Percentiles rank a stretch among this genome's conserved stretches.
Evolutionary conservation across 495 filamentous ascomycete genomes (phyloP).

Genomic region (Neurospora sp.): DNA sequence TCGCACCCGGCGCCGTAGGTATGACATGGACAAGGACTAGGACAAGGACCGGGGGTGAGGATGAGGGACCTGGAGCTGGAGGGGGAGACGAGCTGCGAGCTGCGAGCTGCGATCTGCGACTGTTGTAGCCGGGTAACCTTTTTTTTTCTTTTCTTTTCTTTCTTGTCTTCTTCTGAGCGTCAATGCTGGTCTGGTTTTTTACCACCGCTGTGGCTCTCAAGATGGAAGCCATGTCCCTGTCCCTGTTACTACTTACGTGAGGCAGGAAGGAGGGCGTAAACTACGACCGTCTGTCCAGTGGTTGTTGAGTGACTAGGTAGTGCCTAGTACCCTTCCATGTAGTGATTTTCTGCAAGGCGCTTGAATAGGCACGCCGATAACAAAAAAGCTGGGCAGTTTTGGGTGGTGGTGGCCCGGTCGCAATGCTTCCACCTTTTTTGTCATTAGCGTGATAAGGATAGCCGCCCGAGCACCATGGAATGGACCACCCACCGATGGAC

Average conservation of each 20-base stretch:
- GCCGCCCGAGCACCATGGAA: neutral
- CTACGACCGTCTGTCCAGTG: neutral
- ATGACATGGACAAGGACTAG: neutral
- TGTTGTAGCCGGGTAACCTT: neutral
- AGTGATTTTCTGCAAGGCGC: neutral
- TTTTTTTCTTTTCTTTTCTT: neutral
- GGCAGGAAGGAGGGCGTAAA: neutral
- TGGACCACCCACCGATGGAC: neutral
- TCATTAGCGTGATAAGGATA: neutral
- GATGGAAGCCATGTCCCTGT: neutral
- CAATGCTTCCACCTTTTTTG: too few species aligned
- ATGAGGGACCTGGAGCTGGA: neutral
- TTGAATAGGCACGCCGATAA: neutral
- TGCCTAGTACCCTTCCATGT: neutral
- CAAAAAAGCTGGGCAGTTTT: too few species aligned
- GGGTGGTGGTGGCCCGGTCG: too few species aligned
- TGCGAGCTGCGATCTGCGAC: neutral
- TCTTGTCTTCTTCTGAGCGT: neutral
- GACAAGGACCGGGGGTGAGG: neutral
- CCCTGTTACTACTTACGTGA: neutral
- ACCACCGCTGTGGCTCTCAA: neutral
- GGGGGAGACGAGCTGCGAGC: neutral
- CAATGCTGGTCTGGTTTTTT: neutral
- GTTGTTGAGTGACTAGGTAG: neutral
- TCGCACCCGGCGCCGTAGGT: neutral